Conservation (phyloP, 2,329 filamentous ascomycete genomes). For the Colletotrichum sp. region DNA sequence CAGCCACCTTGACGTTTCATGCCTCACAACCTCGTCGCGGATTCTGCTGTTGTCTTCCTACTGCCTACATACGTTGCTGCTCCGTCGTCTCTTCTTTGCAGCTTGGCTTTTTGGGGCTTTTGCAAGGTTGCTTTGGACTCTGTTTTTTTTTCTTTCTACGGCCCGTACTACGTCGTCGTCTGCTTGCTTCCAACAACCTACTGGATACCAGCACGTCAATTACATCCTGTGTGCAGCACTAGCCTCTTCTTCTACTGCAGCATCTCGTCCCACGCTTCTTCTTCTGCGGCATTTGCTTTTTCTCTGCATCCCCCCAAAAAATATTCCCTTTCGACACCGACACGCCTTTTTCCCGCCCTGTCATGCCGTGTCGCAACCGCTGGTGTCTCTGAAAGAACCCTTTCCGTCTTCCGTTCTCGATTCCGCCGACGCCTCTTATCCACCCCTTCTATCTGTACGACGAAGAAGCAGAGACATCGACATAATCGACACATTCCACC, state of each 20-base stretch:
- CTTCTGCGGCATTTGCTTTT: conserved; percentile 18
- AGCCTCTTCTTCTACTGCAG: not conserved
- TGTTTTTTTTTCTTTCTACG: not conserved
- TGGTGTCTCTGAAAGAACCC: conserved; percentile 3
- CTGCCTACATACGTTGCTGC: not conserved
- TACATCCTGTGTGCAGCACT: not conserved
- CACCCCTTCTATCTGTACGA: not conserved
- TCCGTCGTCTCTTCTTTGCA: not conserved
- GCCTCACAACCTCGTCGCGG: conserved; percentile 32
- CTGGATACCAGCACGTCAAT: not conserved
- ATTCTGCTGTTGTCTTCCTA: conserved; percentile 23
- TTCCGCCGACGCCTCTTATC: not conserved
- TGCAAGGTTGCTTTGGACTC: not conserved
- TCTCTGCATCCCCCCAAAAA: conserved; percentile 1
- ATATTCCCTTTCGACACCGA: conserved; percentile 4
- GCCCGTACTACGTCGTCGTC: not conserved
- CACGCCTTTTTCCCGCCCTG: conserved; percentile 4
- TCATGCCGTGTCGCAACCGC: conserved; percentile 6
- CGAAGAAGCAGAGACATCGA: not conserved
- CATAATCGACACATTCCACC: conserved; percentile 2
- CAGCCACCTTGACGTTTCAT: conserved; percentile 33
- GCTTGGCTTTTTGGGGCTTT: not conserved
- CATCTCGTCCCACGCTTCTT: conserved; percentile 8
- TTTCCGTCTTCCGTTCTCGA: not conserved
- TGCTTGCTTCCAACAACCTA: not conserved